Evolutionary conservation across 2,329 filamentous ascomycete genomes (phyloP), one percentile per base, ranked within the genome.

Genomic region (Penicillium sp.): DNA sequence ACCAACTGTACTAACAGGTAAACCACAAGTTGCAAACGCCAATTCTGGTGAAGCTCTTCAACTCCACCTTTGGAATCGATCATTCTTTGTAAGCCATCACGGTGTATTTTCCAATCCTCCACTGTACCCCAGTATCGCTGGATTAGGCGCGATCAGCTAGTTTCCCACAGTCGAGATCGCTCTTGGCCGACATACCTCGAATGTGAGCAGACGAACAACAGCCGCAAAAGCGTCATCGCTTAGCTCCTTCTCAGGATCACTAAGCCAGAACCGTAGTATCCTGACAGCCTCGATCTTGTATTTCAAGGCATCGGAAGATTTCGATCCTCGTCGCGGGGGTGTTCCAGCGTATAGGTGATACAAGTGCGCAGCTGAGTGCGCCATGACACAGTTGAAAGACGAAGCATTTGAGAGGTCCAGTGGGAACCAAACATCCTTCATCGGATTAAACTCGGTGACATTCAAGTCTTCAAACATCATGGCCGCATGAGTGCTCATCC

Each of bases 351-450:
- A 69, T 49, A 74, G 64, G 3, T 71, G 64, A 32, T 71, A 65
- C 1, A 76, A 54, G 44, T 77, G 75, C 0, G 73, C 72, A 1
- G 75, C 74, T 2, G 75, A 70, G 51, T 77, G 75, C 1, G 75
- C 74, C 71, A 77, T 75, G 39, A 75, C 69, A 16, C 67, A 68
- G 39, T 76, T 75, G 57, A 76, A 76, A 1, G 73, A 74, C 5
- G 74, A 71, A 2, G 72, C 66, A 49, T 77, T 76, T 4, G 75
- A 76, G 14, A 77, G 59, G 43, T 77, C 74, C 2, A 76, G 56
- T 0, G 75, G 73, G 24, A 74, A 62, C 70, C 72, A 77, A 29
- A 77, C 71, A 43, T 77, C 73, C 13, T 68, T 69, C 69, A 76
- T 74, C 1, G 74, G 68, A 51, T 74, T 73, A 46, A 76, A 75